Evolutionary conservation across 2,329 filamentous ascomycete genomes (phyloP).

Genomic region (Fusarium sp.): DNA sequence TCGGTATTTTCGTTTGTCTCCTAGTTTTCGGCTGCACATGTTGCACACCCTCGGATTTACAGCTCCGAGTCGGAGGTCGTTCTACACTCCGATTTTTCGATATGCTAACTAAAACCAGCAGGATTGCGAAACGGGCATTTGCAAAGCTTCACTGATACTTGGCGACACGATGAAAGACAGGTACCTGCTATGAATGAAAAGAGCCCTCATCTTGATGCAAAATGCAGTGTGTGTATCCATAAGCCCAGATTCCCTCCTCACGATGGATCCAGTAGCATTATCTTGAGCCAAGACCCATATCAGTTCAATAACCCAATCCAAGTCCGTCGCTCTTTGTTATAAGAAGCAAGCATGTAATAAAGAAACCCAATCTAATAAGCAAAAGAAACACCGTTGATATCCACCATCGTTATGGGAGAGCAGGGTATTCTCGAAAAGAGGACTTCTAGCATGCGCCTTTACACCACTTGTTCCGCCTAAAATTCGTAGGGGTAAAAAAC

Average conservation of each 20-base stretch:
- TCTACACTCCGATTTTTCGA: neutral
- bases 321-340: neutral
- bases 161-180: neutral
- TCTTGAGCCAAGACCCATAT: slow-evolving; percentile 1
- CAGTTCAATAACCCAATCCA: slow-evolving; percentile 1
- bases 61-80: slow-evolving; percentile 22
- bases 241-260: neutral
- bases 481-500: neutral
- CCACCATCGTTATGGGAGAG: neutral
- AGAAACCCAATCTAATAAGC: slow-evolving; percentile 19
- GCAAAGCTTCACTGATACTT: neutral
- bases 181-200: neutral
- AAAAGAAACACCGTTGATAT: slow-evolving; percentile 7
- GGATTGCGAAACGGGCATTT: neutral
- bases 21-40: slow-evolving; percentile 1
- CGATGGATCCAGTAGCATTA: neutral
- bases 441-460: slow-evolving; percentile 23
- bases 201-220: neutral
- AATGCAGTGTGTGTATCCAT: neutral
- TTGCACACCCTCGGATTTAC: slow-evolving; percentile 11
- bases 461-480: slow-evolving; percentile 13
- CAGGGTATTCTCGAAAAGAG: neutral
- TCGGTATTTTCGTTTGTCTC: neutral
- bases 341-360: slow-evolving; percentile 9
- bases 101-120: neutral